Base-by-base conservation (phyloP, 768 basidiomycete species). In the Gautieria morchelliformis region DNA sequence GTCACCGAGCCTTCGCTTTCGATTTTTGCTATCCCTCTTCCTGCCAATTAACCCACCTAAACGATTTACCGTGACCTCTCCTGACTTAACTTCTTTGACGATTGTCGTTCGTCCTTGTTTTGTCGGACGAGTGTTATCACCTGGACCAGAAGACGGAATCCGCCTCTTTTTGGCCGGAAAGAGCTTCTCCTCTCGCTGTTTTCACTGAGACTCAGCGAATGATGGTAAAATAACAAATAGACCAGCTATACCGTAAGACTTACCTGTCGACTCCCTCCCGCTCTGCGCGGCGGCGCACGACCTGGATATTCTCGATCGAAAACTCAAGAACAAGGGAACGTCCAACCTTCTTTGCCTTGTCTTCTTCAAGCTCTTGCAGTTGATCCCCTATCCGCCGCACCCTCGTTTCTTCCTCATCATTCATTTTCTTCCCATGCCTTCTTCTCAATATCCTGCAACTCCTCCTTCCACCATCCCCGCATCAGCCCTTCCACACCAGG, bases 251-350 rank as follows among this genome's bases (percentile, higher is more conserved):
- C 32, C 74, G 35, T 33, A 52, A 54, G n/a, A 46, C 62, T 37
- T 59, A 65, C 65, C 48, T 61, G 63, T 44, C 59, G 56, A 51
- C 71, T 75, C 45, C 72, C 60, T 75, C 77, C 55, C 74, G 75
- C 1, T 81, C 78, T 40, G 77, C 76, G 64, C 93, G 76, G 56
- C 91, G 75, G 61, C 87, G 87, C 40, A 93, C 84, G 32, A 94
- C 91, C 70, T 93, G 88, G 19, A 90, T 74, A 65, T 97, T 97
- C 74, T 97, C 93, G 52, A 97, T 92, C 41, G 92, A 93, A 70
- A 96, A 96, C 71, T 98, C 94, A n/a, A 93, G 82, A 64, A 95
- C 85, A 60, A 96, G 69, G 5, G 81, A 75, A 62, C 72, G 71
- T 15, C 46, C 45, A 27, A 24, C 27, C 22, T 47, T 57, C 37